These are phyloP conservation scores for Diplodia corticola DNA, from an alignment of 2,329 filamentous ascomycete species.

Conservation along the genomic window DNA sequence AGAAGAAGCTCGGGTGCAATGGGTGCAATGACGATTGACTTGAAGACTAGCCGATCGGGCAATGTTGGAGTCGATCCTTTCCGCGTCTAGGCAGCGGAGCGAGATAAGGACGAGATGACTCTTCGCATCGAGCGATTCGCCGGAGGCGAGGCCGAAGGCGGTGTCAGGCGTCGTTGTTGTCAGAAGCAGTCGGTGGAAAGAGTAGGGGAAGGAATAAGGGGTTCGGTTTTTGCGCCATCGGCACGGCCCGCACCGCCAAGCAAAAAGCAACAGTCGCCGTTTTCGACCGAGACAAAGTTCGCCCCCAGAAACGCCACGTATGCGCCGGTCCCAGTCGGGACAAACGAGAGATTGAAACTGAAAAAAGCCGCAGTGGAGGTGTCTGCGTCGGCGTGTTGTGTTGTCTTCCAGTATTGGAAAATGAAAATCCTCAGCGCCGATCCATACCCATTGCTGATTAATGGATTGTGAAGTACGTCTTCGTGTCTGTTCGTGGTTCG, in stretches of 20 bases:
- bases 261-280: slow-evolving; percentile 18
- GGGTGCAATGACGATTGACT: slow-evolving; percentile 1
- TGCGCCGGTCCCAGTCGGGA: slow-evolving; percentile 15
- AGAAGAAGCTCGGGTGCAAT: background rate
- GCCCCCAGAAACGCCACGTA: slow-evolving; percentile 17
- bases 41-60: slow-evolving; percentile 2
- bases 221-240: slow-evolving; percentile 18
- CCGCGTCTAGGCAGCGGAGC: background rate
- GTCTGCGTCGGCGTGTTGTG: background rate
- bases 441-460: slow-evolving; percentile 13
- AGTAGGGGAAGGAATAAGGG: slow-evolving; percentile 14
- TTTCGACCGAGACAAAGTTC: slow-evolving; percentile 18
- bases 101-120: slow-evolving; percentile 7
- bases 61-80: background rate
- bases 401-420: background rate
- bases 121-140: background rate
- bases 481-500: slow-evolving; percentile 16
- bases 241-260: slow-evolving; percentile 20
- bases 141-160: slow-evolving; percentile 15
- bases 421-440: slow-evolving; percentile 10
- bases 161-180: slow-evolving; percentile 13
- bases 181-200: slow-evolving; percentile 6
- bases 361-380: slow-evolving; percentile 6
- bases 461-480: slow-evolving; percentile 14
- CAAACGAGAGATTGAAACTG: slow-evolving; percentile 12